Evolutionary conservation across 1,139 yeast species (phyloP).

Genomic region (Lodderomyces parapsilosis): DNA sequence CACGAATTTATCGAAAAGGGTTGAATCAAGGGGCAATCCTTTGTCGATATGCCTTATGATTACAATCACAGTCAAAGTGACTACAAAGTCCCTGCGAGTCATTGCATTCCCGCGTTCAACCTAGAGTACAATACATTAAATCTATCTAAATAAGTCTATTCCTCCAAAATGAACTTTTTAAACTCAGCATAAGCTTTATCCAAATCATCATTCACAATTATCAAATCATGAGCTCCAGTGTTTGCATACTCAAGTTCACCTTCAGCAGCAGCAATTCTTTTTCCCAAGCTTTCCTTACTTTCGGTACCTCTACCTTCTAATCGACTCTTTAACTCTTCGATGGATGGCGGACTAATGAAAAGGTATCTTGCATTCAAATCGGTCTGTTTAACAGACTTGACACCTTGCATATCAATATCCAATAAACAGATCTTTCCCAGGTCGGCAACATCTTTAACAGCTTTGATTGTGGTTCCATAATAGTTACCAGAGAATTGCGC

Average conservation of each 20-base stretch:
- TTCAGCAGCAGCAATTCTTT: constrained; percentile 82
- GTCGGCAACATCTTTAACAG: constrained; percentile 73
- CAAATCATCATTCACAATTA: constrained; percentile 87
- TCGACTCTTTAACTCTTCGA: constrained; percentile 71
- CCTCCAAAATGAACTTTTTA: constrained; percentile 65
- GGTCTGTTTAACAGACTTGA: constrained; percentile 81
- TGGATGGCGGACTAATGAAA: constrained; percentile 89
- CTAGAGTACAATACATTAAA: background rate
- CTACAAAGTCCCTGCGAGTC: background rate
- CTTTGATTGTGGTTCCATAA: constrained; percentile 88
- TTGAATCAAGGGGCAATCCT: too few species aligned
- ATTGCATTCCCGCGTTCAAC: background rate
- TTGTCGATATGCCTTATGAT: too few species aligned
- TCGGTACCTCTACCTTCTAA: constrained; percentile 92
- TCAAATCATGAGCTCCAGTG: constrained; percentile 88
- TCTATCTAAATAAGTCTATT: constrained; percentile 7
- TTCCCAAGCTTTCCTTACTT: constrained; percentile 76
- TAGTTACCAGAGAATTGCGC: constrained; percentile 97
- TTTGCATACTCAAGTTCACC: constrained; percentile 86
- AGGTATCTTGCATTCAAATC: constrained; percentile 80
- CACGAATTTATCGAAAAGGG: too few species aligned
- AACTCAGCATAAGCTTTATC: constrained; percentile 84
- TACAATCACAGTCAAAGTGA: background rate
- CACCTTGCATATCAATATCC: constrained; percentile 99
- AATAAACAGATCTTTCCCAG: constrained; percentile 75